Base-by-base conservation (phyloP, 2,329 filamentous ascomycete species). In the Neonectria sp. region DNA sequence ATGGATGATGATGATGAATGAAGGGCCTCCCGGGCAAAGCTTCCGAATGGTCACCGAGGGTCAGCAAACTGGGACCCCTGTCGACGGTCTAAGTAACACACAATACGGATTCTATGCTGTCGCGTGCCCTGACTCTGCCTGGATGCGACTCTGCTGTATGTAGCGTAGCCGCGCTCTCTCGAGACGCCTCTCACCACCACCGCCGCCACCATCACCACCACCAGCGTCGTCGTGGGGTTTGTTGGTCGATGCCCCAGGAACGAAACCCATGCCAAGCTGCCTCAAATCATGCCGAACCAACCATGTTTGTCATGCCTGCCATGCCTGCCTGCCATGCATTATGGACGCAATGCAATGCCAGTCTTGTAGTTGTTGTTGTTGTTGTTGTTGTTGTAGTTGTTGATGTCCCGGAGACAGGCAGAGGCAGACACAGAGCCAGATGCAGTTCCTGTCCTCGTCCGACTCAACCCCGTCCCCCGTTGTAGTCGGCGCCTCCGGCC, bases 401-500 rank as follows among this genome's bases (percentile, higher is more conserved):
- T 35, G 33, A 12, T 4, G 21, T 21, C 21, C 21, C 21, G 21
- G 21, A 21, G 43, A 35, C 11, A 35, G 33, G 13, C 13, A 33
- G 3, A 35, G 33, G 12, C 31, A 13, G 11, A 35, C 33, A 35
- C 11, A 35, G 33, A 35, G 21, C 21, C 11, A 35, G 33, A 35
- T 11, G 13, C 33, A 35, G 21, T 21, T 21, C 27, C 9, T 21
- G 13, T 25, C 17, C n/a, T 9, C 9, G 6, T 45, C 35, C 7
- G 25, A 17, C 11, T 78, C 72, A 89, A 9, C 88, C 89, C 69
- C 89, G 80, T 12, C 88, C 90, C 8, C 90, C 90, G 75, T 92
- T 91, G 85, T 92, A 93, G 79, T 93, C 91, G 17, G 91, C 91
- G 35, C 91, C 91, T 62, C 91, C 91, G 4, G 88, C 90, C 82